A percentile compares a stretch with the other conserved stretches of the same genome.
Conservation (phyloP, 176 grass and related monocot species). For the Carex littledalei region DNA sequence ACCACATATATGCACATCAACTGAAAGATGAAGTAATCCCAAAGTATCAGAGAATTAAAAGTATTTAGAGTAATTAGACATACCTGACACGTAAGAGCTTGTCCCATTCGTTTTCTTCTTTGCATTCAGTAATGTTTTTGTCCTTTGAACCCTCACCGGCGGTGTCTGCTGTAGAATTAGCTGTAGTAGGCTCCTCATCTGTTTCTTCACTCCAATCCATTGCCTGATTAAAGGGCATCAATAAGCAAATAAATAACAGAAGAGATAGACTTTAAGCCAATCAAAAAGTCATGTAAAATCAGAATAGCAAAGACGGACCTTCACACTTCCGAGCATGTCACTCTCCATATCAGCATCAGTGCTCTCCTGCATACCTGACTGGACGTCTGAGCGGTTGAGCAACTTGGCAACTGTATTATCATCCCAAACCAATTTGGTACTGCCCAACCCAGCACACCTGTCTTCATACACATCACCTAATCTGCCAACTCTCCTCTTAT, state of each 20-base stretch:
- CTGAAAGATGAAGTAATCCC: not conserved
- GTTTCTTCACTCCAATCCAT: slow-evolving; percentile 91
- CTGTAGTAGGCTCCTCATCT: slow-evolving; percentile 55
- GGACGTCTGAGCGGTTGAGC: slow-evolving; percentile 87
- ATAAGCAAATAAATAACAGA: slow-evolving; percentile 14
- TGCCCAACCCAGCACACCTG: slow-evolving; percentile 63
- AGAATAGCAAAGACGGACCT: slow-evolving; percentile 44
- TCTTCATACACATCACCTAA: slow-evolving; percentile 96
- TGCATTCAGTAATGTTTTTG: slow-evolving; percentile 32
- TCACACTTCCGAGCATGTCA: slow-evolving; percentile 94
- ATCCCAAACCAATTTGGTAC: slow-evolving; percentile 76
- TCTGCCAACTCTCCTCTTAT: slow-evolving; percentile 75
- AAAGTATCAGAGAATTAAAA: not conserved
- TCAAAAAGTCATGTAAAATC: not conserved
- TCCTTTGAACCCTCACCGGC: slow-evolving; percentile 49
- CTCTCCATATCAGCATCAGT: slow-evolving; percentile 73
- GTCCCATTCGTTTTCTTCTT: slow-evolving; percentile 96
- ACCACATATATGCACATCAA: not conserved
- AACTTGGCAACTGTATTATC: slow-evolving; percentile 86
- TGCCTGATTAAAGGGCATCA: slow-evolving; percentile 51
- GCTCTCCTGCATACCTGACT: slow-evolving; percentile 61
- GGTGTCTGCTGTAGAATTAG: slow-evolving; percentile 36
- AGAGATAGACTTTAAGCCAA: slow-evolving; percentile 9
- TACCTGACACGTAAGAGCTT: slow-evolving; percentile 95
- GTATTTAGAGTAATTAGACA: not conserved